A percentile compares a stretch with the other conserved stretches of the same genome.
phyloP scores from a whole-genome alignment of 2,329 filamentous ascomycete species.

The Diaporthe sp. region DNA sequence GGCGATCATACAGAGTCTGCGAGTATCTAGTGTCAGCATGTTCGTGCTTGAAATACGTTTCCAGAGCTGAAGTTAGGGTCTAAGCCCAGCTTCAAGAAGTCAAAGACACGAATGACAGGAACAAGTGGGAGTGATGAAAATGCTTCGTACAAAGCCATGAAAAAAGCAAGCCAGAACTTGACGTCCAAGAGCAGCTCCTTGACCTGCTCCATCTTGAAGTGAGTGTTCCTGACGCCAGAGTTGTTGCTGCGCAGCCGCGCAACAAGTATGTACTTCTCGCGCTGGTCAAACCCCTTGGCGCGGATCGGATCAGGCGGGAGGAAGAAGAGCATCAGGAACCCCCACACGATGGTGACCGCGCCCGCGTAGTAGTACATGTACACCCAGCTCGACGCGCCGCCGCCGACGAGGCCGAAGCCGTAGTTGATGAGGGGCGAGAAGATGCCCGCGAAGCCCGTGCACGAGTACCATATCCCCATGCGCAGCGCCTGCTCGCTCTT shows the following conservation, averaged over 20 bases:
- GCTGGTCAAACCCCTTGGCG: conserved; percentile 47
- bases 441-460: conserved; percentile 59
- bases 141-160: conserved; percentile 49
- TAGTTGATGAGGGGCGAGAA: conserved; percentile 63
- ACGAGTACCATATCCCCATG: conserved; percentile 58
- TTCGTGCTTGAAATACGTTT: no score
- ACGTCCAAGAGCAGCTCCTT: conserved; percentile 41
- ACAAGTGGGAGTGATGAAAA: no score
- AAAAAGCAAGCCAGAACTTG: conserved; percentile 47
- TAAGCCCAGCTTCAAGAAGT: no score
- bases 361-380: conserved; percentile 60
- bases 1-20: conserved; percentile 63
- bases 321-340: conserved; percentile 41
- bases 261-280: conserved; percentile 41
- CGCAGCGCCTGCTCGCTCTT: conserved; percentile 56
- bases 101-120: no score
- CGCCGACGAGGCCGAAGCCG: conserved; percentile 59
- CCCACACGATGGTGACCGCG: conserved; percentile 56
- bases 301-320: conserved; percentile 48
- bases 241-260: conserved; percentile 45
- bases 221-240: conserved; percentile 43
- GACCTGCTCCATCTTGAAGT: conserved; percentile 43
- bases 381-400: conserved; percentile 54
- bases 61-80: no score
- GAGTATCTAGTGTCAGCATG: no score